phyloP scores from a whole-genome alignment of 306 rosid species.

The Cucumis sativus region DNA sequence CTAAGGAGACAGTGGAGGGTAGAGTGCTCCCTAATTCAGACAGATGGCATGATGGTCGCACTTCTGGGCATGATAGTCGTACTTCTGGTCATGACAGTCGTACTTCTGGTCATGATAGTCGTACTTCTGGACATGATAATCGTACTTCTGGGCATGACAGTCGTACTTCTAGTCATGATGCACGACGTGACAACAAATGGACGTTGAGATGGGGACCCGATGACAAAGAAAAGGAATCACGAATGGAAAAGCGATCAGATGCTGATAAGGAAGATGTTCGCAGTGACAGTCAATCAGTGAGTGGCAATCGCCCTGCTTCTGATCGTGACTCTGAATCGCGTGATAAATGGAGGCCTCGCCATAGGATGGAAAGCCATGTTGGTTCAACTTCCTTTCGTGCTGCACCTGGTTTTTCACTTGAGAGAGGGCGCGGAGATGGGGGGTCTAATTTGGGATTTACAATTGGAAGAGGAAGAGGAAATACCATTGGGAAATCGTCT shows the following conservation, averaged over 20 bases:
- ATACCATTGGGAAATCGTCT: conserved; percentile 26
- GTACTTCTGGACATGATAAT: conserved; percentile 14
- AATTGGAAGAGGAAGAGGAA: conserved; percentile 41
- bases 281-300: conserved; percentile 25
- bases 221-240: conserved; percentile 46
- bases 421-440: conserved; percentile 40
- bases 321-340: conserved; percentile 49
- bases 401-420: conserved; percentile 47
- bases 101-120: conserved; percentile 24
- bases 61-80: background rate
- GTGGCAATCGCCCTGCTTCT: conserved; percentile 30
- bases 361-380: conserved; percentile 40
- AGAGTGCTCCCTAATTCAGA: conserved; percentile 30
- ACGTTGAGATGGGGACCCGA: conserved; percentile 57
- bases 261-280: conserved; percentile 37
- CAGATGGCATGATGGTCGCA: conserved; percentile 46
- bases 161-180: conserved; percentile 24
- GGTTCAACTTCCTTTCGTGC: conserved; percentile 36
- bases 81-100: background rate
- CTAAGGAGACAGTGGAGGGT: conserved; percentile 33
- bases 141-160: conserved; percentile 13
- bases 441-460: conserved; percentile 42
- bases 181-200: conserved; percentile 51
- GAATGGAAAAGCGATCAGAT: conserved; percentile 35
- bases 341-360: conserved; percentile 70